Evolutionary conservation across 1,284 basidiomycete species (phyloP), one percentile per base, ranked within the genome.

Genomic region (Cutaneotrichosporon sp.): DNA sequence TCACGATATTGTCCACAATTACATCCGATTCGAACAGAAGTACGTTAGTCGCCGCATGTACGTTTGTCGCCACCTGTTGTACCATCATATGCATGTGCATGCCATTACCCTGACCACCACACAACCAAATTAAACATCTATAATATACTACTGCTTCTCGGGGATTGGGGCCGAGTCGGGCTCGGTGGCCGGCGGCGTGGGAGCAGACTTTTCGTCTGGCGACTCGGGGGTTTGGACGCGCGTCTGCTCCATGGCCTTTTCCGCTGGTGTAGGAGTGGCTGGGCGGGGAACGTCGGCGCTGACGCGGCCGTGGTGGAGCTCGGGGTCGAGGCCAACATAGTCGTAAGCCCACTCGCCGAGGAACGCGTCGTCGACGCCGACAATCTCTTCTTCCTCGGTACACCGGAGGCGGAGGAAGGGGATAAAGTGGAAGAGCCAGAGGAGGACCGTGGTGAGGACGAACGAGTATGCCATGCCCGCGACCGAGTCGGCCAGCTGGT

Each of bases 281-380:
- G 23, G 46, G 18, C 43, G 43, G 12, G 30, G 43, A 26, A 15
- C 41, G 12, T 36, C 34, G 13, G 30, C 8, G 20, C 34, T 36
- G 4, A 12, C 2, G 18, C 15, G 33, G 33, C 46, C 22, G 14
- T 17, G 54, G 45, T 68, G 62, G n/a, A 81, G 68, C 69, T 85
- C 83, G 43, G 79, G 76, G 62, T 88, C 86, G 55, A 88, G 60
- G 22, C 67, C 71, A 43, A 73, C 69, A 63, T 89, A 91, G 76
- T 92, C 88, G 71, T 91, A 90, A n/a, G 87, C 87, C 63, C 85
- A 90, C 77, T 97, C 93, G 65, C 93, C 93, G 80, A 96, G 86
- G 77, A 93, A 88, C 13, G 85, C 83, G 67, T 96, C 90, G 72
- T 97, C 94, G 59, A 96, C 85, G 59, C 94, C 94, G 54, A 97